phyloP scores from a whole-genome alignment of 164 flowering plant genomes.

The Aristolochia contorta region DNA sequence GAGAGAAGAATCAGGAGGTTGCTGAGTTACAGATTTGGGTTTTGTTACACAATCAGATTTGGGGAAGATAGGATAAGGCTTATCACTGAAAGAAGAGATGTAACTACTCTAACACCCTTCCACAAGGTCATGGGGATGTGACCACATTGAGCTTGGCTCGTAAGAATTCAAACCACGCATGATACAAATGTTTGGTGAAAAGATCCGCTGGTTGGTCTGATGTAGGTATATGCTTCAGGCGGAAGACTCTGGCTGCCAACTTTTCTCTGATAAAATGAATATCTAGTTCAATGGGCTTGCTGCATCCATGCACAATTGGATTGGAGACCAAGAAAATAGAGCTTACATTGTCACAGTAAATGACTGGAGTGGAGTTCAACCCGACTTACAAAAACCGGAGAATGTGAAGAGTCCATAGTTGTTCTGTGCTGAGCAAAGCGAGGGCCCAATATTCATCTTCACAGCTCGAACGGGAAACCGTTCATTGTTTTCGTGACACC shows the following conservation, averaged over 20 bases:
- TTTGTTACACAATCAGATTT: too few relatives aligned
- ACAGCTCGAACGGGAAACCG: not conserved
- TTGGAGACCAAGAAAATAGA: not conserved
- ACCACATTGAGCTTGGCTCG: too few relatives aligned
- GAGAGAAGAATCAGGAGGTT: too few relatives aligned
- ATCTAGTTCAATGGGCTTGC: too few relatives aligned
- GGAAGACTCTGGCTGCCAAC: not conserved
- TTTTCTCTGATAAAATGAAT: too few relatives aligned
- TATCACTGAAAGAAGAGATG: too few relatives aligned
- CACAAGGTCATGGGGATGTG: not conserved
- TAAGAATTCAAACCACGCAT: not conserved
- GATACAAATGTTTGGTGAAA: not conserved
- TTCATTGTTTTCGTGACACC: not conserved
- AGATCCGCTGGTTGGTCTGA: not conserved
- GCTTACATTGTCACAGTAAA: not conserved
- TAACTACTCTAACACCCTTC: too few relatives aligned
- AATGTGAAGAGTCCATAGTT: not conserved
- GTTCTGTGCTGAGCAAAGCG: not conserved
- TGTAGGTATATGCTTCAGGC: not conserved
- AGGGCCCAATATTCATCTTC: too few relatives aligned
- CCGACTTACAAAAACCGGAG: not conserved
- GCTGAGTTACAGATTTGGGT: too few relatives aligned
- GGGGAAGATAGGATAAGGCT: too few relatives aligned
- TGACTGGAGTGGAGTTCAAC: not conserved
- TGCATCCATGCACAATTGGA: not conserved